Conservation (phyloP, 345 rosid genomes). For the Microthlaspi erraticum region DNA sequence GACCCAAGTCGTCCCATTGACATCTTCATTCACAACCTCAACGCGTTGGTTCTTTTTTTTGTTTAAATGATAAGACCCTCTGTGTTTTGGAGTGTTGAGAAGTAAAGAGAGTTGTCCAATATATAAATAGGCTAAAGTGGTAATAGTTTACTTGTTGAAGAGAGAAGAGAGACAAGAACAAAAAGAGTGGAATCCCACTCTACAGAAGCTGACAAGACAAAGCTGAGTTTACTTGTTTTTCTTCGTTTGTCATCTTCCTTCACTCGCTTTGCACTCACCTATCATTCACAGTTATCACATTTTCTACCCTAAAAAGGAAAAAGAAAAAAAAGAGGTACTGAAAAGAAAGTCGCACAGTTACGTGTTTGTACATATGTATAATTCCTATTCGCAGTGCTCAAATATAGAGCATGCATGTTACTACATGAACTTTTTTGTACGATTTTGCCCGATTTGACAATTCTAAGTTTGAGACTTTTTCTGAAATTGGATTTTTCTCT, state of each 20-base stretch:
- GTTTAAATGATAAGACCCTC: neutral
- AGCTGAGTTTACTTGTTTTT: conserved; percentile 40
- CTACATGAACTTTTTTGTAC: conserved; percentile 31
- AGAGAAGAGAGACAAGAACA: conserved; percentile 34
- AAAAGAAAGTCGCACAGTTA: conserved; percentile 24
- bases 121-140: conserved; percentile 37
- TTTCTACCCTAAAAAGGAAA: neutral
- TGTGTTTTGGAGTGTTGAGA: conserved; percentile 26
- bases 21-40: conserved; percentile 20
- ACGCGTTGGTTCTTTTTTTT: neutral
- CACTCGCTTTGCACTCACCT: conserved; percentile 29
- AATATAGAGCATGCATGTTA: conserved; percentile 29
- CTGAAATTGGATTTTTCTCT: neutral
- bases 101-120: conserved; percentile 28
- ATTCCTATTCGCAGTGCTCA: conserved; percentile 25
- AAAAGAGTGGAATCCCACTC: conserved; percentile 35
- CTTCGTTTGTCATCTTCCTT: conserved; percentile 30
- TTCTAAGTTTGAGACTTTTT: conserved; percentile 22
- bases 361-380: conserved; percentile 31
- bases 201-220: conserved; percentile 35
- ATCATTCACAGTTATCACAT: conserved; percentile 33
- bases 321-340: neutral
- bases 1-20: conserved; percentile 21
- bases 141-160: neutral
- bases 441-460: conserved; percentile 41